Evolutionary conservation across 805 yeast genomes (phyloP), one percentile per base, ranked within the genome.

Genomic region (Yamadazyma sp.): DNA sequence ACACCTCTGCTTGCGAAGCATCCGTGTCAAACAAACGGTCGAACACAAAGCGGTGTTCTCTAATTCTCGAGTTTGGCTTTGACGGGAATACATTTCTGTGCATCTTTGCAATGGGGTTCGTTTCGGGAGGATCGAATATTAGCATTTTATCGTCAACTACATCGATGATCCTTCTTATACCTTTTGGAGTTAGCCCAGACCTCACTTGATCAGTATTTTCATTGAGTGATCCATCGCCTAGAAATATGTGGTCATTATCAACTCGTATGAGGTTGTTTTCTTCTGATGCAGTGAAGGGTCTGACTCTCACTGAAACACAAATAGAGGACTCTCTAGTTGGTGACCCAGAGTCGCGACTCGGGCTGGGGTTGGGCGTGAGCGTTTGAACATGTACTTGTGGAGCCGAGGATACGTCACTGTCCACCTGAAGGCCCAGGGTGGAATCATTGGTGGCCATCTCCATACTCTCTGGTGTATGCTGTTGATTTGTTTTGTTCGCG

Each of bases 71-170:
- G 6, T 55, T 50, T 16, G 56, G 60, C 3, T 55, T 59, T 19
- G 63, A 54, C 10, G 60, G 75, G 49, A 59, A 73, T 35, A 52
- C 72, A 35, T 52, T 59, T 16, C 56, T 54, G 50, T 77, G 82
- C 76, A 77, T 70, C 32, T 57, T 57, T 12, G 63, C 62, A 40
- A 77, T 49, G 0, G 91, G 89, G 46, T 78, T 83, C 13, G 76
- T 69, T 32, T 81, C 86, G 2, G 84, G 78, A 0, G 96, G 96
- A 60, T 88, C 96, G 57, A 88, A 88, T 6, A 88, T 78, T 38
- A 88, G 68, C 95, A 87, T 86, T 42, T 78, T 68, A 49, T 85
- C 93, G 62, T 87, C 95, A 2, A 85, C 90, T 18, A 85, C 89
- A 41, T 82, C 78, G 16, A 89, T 73, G 21, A 87, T 74, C 48